Conservation (phyloP, 306 rosid genomes). For the Dryas drummondii region DNA sequence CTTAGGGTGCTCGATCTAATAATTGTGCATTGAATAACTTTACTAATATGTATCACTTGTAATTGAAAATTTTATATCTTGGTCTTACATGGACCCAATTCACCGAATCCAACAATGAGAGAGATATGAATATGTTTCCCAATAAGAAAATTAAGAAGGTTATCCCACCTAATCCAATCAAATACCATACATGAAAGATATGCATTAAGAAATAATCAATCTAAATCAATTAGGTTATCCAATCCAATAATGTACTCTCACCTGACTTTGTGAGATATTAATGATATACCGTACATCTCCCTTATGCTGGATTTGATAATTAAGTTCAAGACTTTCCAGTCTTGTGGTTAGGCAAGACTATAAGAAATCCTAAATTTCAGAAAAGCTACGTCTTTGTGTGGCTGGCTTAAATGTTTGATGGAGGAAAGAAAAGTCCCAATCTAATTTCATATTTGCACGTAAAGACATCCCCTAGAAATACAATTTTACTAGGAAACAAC, state of each 20-base stretch:
- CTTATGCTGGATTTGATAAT: background rate
- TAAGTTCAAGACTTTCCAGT: background rate
- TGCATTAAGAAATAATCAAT: background rate
- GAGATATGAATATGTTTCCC: too few relatives aligned
- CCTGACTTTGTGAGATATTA: background rate
- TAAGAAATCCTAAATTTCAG: background rate
- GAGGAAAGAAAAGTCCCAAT: background rate
- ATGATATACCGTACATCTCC: background rate
- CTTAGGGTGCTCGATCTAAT: too few relatives aligned
- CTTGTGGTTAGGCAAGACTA: background rate
- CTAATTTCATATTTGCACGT: conserved; percentile 9
- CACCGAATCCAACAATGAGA: too few relatives aligned
- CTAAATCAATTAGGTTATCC: background rate
- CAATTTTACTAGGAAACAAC: background rate
- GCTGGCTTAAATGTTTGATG: background rate
- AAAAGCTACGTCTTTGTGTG: background rate
- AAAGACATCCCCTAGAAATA: background rate
- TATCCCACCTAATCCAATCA: too few relatives aligned
- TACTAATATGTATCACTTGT: too few relatives aligned
- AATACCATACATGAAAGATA: too few relatives aligned
- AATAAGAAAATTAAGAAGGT: too few relatives aligned
- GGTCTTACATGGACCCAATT: too few relatives aligned
- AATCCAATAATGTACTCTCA: background rate
- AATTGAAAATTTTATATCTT: too few relatives aligned
- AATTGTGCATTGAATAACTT: too few relatives aligned